A percentile compares a stretch with the other conserved stretches of the same genome.
Evolutionary conservation across 1,139 yeast species (phyloP).

Genomic region (Candida pseudocylindracea): DNA sequence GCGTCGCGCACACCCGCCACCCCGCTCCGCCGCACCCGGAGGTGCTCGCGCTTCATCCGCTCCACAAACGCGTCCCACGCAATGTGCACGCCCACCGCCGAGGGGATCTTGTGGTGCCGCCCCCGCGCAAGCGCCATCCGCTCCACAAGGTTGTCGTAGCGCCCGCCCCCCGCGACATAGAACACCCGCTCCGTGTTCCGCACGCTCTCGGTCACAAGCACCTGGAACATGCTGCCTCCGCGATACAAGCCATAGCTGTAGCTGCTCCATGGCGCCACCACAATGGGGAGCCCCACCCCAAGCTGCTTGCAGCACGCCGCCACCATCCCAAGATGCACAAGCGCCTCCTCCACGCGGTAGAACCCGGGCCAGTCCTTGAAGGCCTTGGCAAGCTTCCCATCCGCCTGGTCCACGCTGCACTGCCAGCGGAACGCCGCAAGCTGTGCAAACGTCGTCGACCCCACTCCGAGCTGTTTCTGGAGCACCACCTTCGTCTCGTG

Average conservation of each 20-base stretch:
- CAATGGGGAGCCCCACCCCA: slow-evolving; percentile 16
- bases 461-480: too few species aligned
- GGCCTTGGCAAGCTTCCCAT: slow-evolving; percentile 41
- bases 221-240: slow-evolving; percentile 78
- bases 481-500: too few species aligned
- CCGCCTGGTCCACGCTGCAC: slow-evolving; percentile 41
- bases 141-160: slow-evolving; percentile 56
- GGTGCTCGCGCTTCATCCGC: slow-evolving; percentile 13
- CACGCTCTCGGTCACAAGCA: slow-evolving; percentile 11
- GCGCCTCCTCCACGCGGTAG: slow-evolving; percentile 34
- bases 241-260: slow-evolving; percentile 61
- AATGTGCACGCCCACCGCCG: slow-evolving; percentile 69
- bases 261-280: slow-evolving; percentile 54
- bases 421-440: slow-evolving; percentile 61
- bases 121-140: slow-evolving; percentile 25
- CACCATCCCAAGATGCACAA: slow-evolving; percentile 36
- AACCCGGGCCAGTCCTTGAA: slow-evolving; percentile 55
- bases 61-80: slow-evolving; percentile 18
- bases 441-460: slow-evolving; percentile 11
- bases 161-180: slow-evolving; percentile 75
- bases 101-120: slow-evolving; percentile 8
- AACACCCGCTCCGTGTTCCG: slow-evolving; percentile 14
- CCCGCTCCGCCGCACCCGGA: not conserved
- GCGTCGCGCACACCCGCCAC: too few species aligned
- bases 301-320: slow-evolving; percentile 28